Base-by-base conservation (phyloP, 352 stramenopile genomes). In the Phytophthora pini region DNA sequence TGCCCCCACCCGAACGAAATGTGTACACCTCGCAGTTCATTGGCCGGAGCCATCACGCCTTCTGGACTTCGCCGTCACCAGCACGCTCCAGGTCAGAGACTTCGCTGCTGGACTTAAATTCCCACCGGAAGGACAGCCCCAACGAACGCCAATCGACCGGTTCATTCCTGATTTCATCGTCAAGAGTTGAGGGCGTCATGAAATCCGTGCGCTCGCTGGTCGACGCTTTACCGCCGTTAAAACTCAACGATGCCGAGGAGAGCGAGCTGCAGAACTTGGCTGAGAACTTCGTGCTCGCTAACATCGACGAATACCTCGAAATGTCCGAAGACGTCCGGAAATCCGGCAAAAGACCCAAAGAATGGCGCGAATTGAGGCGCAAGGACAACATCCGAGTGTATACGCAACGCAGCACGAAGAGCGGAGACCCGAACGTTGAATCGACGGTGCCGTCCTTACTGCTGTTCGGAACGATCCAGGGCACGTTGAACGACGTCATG, bases 401-500 rank as follows among this genome's bases (percentile, higher is more conserved):
- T 53, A 70, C 63, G 13, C 55, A 70, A n/a, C 57, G 63, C 4
- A 63, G 52, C 31, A 60, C 56, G 31, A 67, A 24, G 40, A 63
- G 41, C 17, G 44, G 27, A 40, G 40, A 34, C 27, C 15, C 11
- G 1, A 40, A 32, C 10, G 49, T 31, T 6, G 45, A 41, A 15
- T 43, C 41, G 20, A 51, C 40, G 5, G 50, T 76, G 29, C 56
- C 68, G 2, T 72, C 57, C 4, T 46, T 79, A 48, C 34, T 73
- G 32, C 44, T 70, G 0, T 61, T 68, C 10, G 70, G 61, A 1
- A 72, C 46, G n/a, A 48, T 79, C 40, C 56, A 58, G 17, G 72
- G 76, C 8, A 67, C 38, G 6, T 52, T 84, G 26, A 60, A 84
- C 44, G 76, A 84, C 52, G 56, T 80, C 49, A 76, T 84, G 72